Evolutionary conservation across 1,284 basidiomycete genomes (phyloP).

Genomic region (Cerrena zonata): DNA sequence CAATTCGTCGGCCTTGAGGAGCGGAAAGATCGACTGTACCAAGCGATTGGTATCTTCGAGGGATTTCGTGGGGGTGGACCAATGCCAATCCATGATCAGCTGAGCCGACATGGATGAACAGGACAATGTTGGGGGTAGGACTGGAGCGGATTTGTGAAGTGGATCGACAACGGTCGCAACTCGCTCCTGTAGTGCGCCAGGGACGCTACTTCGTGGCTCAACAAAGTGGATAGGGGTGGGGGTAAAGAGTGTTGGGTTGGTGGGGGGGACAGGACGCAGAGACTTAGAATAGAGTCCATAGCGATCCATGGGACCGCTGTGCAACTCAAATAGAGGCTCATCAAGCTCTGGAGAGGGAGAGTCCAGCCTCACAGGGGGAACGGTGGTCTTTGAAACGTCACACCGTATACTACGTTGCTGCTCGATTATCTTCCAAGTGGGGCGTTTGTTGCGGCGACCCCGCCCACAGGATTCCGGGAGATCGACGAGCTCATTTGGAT

Average conservation of each 20-base stretch:
- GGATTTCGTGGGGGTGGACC: slow-evolving; percentile 18
- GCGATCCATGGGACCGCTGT: neutral
- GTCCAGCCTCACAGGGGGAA: neutral
- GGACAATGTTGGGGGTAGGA: slow-evolving; percentile 8
- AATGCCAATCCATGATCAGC: slow-evolving; percentile 23
- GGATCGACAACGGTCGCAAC: neutral
- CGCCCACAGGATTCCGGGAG: no score
- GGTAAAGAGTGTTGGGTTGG: neutral
- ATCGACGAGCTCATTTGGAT: no score
- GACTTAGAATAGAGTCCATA: slow-evolving; percentile 1
- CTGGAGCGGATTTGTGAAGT: slow-evolving; percentile 9
- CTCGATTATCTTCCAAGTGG: neutral
- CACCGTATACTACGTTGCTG: neutral
- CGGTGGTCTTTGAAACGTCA: neutral
- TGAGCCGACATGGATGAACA: slow-evolving; percentile 2
- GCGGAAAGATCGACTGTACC: slow-evolving; percentile 22
- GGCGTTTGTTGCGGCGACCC: neutral
- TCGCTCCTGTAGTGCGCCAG: no score
- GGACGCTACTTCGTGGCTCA: neutral
- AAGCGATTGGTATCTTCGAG: slow-evolving; percentile 20
- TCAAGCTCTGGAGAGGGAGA: neutral
- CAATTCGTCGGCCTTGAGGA: slow-evolving; percentile 1
- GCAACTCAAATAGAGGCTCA: neutral
- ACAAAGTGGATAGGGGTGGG: neutral
- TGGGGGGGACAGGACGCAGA: neutral